Conservation (phyloP, 768 basidiomycete species). For the Suillus hirtellus region DNA sequence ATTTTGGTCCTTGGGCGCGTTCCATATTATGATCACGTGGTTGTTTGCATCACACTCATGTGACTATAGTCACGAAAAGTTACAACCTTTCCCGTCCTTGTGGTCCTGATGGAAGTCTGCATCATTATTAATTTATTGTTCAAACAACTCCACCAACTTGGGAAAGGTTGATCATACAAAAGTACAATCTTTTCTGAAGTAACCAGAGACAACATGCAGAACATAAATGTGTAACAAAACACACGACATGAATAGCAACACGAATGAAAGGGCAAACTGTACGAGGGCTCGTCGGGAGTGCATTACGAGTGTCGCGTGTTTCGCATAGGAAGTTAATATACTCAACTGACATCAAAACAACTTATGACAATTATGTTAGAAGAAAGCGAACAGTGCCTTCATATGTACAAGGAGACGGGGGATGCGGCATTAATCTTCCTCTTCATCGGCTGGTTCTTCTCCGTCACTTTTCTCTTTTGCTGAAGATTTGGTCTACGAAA, state of each 20-base stretch:
- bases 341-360: slow-evolving; percentile 15
- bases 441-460: slow-evolving; percentile 38
- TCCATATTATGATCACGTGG: background rate
- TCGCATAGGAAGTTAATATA: slow-evolving; percentile 26
- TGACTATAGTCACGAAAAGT: background rate
- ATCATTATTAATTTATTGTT: background rate
- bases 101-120: background rate
- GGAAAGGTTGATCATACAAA: slow-evolving; percentile 21
- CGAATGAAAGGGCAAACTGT: slow-evolving; percentile 17
- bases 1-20: slow-evolving; percentile 1
- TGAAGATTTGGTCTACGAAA: slow-evolving; percentile 29
- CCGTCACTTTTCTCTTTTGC: slow-evolving; percentile 39
- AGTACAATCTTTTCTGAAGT: slow-evolving; percentile 33
- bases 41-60: background rate
- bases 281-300: slow-evolving; percentile 14
- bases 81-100: background rate
- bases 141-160: background rate
- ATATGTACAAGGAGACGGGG: slow-evolving; percentile 17
- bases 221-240: slow-evolving; percentile 21
- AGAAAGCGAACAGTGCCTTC: slow-evolving; percentile 17
- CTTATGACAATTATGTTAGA: slow-evolving; percentile 23
- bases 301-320: slow-evolving; percentile 28
- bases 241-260: slow-evolving; percentile 27
- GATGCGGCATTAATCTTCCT: slow-evolving; percentile 38
- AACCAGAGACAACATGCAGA: slow-evolving; percentile 29